These are phyloP conservation scores for Adansonia rubrostipa DNA, from an alignment of 441 rosid genomes.

Conservation along the genomic window DNA sequence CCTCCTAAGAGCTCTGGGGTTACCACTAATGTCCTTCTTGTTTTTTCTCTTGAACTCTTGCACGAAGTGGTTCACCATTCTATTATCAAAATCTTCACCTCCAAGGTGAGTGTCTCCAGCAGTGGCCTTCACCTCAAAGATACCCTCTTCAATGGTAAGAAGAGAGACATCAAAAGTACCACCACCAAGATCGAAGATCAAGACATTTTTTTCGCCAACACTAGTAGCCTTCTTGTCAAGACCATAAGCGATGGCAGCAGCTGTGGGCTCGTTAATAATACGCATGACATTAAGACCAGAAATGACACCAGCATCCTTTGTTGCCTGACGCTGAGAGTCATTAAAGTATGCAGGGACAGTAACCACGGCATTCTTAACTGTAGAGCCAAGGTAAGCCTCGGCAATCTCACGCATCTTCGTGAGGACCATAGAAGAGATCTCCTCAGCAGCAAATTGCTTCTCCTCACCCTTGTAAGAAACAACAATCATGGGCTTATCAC, in stretches of 20 bases:
- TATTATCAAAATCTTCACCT: slow-evolving; percentile 61
- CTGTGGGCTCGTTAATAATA: slow-evolving; percentile 61
- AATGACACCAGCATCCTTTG: too few relatives aligned
- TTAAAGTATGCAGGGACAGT: slow-evolving; percentile 66
- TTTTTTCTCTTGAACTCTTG: slow-evolving; percentile 67
- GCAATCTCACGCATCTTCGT: slow-evolving; percentile 69
- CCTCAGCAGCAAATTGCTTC: slow-evolving; percentile 59
- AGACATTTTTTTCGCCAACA: slow-evolving; percentile 59
- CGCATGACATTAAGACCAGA: slow-evolving; percentile 19
- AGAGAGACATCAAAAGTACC: slow-evolving; percentile 70
- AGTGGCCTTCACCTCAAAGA: slow-evolving; percentile 60
- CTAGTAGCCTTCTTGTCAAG: slow-evolving; percentile 64
- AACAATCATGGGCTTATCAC: slow-evolving; percentile 56
- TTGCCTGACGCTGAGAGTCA: slow-evolving; percentile 48
- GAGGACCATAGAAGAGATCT: slow-evolving; percentile 67
- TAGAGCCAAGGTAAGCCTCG: slow-evolving; percentile 58
- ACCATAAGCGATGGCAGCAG: slow-evolving; percentile 66
- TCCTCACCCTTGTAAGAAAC: slow-evolving; percentile 58
- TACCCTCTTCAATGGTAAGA: slow-evolving; percentile 62
- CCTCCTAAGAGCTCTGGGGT: slow-evolving; percentile 61
- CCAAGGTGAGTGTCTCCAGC: slow-evolving; percentile 66
- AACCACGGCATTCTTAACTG: slow-evolving; percentile 60
- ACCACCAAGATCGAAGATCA: slow-evolving; percentile 38
- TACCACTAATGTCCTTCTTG: slow-evolving; percentile 63
- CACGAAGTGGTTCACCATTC: slow-evolving; percentile 67